Evolutionary conservation across 2,329 filamentous ascomycete genomes (phyloP), one percentile per base, ranked within the genome.

Genomic region (Exophiala mesophila): DNA sequence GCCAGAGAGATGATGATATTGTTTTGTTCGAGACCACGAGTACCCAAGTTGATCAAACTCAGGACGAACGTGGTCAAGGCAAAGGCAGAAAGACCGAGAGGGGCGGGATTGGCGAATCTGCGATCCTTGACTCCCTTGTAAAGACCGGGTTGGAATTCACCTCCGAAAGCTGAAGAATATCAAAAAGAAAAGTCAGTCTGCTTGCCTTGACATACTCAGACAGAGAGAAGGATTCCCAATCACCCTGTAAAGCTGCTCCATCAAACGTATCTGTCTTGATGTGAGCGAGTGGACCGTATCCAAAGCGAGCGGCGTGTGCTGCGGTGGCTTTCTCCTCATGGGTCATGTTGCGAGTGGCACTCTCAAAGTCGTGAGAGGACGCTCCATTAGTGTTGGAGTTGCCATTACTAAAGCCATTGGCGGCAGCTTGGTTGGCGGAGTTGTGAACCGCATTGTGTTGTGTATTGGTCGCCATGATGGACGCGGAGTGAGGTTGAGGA

Each of bases 51-150:
- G 67, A 90, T 72, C 56, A 76, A 70, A 20, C 82, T 85, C 36
- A 90, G 75, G 26, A 90, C 78, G 62, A 90, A 90, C 9, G 85
- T 90, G 40, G 85, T 90, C 59, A 90, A 71, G 50, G 85, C 86
- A 70, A 90, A 90, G 61, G 83, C 85, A 49, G 72, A 77, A 36
- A 90, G 77, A 51, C 86, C 85, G 28, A 89, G 73, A 20, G 85
- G 85, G 39, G 82, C 84, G 3, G 85, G 85, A 67, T 89, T 89
- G 69, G 76, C 85, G 63, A 89, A 78, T 69, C 85, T 83, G 66
- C 82, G 80, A 16, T 61, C 53, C 61, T 77, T 74, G 65, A 78
- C 76, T 6, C 79, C 70, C 64, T 74, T 78, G 72, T 82, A 78
- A 39, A 76, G 67, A 67, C 82, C 82, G 38, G 83, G 82, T 64